Conservation (phyloP, 1,139 yeast species). For the Torulaspora pretoriensis region DNA sequence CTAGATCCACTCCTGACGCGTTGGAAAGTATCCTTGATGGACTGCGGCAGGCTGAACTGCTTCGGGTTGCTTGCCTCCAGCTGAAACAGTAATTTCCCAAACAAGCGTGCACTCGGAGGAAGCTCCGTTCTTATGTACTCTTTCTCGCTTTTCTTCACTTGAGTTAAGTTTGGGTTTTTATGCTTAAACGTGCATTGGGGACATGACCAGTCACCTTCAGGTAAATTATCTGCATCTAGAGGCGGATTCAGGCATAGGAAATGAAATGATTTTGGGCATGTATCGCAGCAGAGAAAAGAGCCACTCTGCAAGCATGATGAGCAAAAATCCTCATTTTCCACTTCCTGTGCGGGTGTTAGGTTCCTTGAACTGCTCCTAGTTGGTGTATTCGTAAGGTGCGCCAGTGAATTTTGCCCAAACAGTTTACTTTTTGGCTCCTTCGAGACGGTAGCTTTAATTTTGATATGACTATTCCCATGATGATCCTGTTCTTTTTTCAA, state of each 20-base stretch:
- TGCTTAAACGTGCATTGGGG: slow-evolving; percentile 55
- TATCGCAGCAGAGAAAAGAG: slow-evolving; percentile 84
- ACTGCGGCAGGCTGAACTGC: slow-evolving; percentile 68
- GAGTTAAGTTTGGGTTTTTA: slow-evolving; percentile 27
- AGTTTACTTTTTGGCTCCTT: slow-evolving; percentile 27
- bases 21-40: slow-evolving; percentile 66
- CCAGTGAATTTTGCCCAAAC: slow-evolving; percentile 29
- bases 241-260: slow-evolving; percentile 92
- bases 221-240: slow-evolving; percentile 63
- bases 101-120: slow-evolving; percentile 40
- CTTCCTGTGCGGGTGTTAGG: slow-evolving; percentile 18
- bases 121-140: slow-evolving; percentile 22
- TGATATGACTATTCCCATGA: slow-evolving; percentile 12
- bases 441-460: slow-evolving; percentile 25
- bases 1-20: slow-evolving; percentile 63
- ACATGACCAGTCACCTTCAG: slow-evolving; percentile 91
- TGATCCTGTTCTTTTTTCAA: slow-evolving; percentile 8
- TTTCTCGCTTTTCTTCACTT: slow-evolving; percentile 24
- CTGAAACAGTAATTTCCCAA: slow-evolving; percentile 60
- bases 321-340: slow-evolving; percentile 81
- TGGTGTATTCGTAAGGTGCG: slow-evolving; percentile 15
- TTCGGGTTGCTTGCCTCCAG: slow-evolving; percentile 60
- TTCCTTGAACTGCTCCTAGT: slow-evolving; percentile 15
- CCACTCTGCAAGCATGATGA: slow-evolving; percentile 87
- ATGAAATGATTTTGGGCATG: slow-evolving; percentile 89